A percentile compares a stretch with the other conserved stretches of the same genome.
These are phyloP conservation scores for Trichophyton simii DNA, from an alignment of 2,329 filamentous ascomycete genomes.

Conservation along the genomic window DNA sequence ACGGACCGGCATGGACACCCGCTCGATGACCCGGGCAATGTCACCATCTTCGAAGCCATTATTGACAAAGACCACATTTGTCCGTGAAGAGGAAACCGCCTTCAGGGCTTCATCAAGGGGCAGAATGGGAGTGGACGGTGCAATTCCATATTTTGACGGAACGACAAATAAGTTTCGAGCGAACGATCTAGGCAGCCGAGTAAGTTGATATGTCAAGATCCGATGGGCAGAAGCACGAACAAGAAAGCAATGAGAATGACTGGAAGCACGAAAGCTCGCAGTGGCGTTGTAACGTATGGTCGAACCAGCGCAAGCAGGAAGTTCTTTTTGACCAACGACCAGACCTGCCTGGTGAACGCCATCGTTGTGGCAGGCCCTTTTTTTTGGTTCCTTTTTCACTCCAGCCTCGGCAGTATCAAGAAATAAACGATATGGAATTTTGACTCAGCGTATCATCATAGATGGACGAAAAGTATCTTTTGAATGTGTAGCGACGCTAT, in stretches of 20 bases:
- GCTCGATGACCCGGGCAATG: constrained; percentile 58
- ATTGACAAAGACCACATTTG: constrained; percentile 67
- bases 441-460: neutral
- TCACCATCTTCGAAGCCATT: constrained; percentile 56
- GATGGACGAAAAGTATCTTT: neutral
- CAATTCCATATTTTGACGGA: constrained; percentile 63
- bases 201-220: neutral
- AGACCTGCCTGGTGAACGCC: constrained; percentile 38
- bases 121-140: constrained; percentile 47
- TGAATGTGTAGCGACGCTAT: neutral
- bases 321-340: constrained; percentile 47
- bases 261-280: constrained; percentile 45
- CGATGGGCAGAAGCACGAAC: constrained; percentile 13
- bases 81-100: constrained; percentile 45
- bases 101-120: constrained; percentile 52
- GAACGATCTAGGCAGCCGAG: constrained; percentile 40
- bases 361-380: constrained; percentile 2
- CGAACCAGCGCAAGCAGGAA: constrained; percentile 43
- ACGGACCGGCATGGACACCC: constrained; percentile 46
- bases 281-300: constrained; percentile 41
- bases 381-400: neutral
- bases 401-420: neutral
- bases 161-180: constrained; percentile 75
- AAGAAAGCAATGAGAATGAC: constrained; percentile 41
- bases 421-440: neutral